Conservation (phyloP, 805 yeast species). For the Huiozyma sinensis region DNA sequence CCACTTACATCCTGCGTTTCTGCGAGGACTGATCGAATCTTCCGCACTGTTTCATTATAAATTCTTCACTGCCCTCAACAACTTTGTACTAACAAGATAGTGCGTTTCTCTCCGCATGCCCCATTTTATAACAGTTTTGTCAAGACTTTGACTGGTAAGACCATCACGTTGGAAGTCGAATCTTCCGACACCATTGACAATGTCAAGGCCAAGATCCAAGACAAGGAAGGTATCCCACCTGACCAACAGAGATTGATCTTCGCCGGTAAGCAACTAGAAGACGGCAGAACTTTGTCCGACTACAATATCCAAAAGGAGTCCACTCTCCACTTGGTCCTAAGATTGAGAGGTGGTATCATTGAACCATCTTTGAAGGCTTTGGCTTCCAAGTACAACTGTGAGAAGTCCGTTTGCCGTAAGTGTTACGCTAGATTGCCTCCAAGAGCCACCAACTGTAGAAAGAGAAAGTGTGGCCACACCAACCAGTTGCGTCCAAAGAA, state of each 20-base stretch:
- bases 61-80: no score
- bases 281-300: slow-evolving; percentile 91
- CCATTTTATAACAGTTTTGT: slow-evolving; percentile 49
- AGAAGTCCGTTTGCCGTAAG: slow-evolving; percentile 97
- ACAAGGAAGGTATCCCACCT: slow-evolving; percentile 96
- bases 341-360: slow-evolving; percentile 96
- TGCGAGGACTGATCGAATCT: no score
- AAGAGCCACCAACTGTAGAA: slow-evolving; percentile 99
- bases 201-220: slow-evolving; percentile 93
- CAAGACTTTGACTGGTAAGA: slow-evolving; percentile 98
- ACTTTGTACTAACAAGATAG: neutral
- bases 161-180: slow-evolving; percentile 96
- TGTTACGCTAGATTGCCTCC: slow-evolving; percentile 99
- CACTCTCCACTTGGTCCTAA: slow-evolving; percentile 86
- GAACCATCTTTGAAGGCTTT: slow-evolving; percentile 99
- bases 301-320: slow-evolving; percentile 98
- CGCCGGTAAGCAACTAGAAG: slow-evolving; percentile 96
- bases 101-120: neutral
- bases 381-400: slow-evolving; percentile 99
- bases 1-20: no score
- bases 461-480: slow-evolving; percentile 99
- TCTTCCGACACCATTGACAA: slow-evolving; percentile 96
- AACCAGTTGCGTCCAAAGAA: slow-evolving; percentile 99
- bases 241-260: slow-evolving; percentile 95
- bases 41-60: no score